These are phyloP conservation scores for Ilex paraguariensis DNA, from an alignment of 305 asterid species.

Conservation along the genomic window DNA sequence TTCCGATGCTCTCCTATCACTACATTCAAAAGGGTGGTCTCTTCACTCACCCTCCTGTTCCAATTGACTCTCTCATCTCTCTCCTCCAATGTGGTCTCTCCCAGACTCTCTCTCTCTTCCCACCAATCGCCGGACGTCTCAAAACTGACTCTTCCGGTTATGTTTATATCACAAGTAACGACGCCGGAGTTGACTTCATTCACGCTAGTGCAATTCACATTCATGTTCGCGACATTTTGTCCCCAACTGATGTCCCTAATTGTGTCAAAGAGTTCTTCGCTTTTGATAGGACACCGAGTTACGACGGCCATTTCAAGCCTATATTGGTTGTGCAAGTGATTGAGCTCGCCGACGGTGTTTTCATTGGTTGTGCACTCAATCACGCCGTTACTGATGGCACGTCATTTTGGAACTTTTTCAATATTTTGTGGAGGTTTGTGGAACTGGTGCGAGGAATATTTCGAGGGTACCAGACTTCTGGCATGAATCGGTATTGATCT, in stretches of 20 bases:
- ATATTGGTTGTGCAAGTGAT: constrained; percentile 42
- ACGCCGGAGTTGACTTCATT: constrained; percentile 36
- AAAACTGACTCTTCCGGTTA: constrained; percentile 33
- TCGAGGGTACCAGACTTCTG: constrained; percentile 38
- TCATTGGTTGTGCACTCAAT: constrained; percentile 42
- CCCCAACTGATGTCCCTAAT: constrained; percentile 18
- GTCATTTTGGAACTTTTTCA: no score
- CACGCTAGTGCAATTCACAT: constrained; percentile 27
- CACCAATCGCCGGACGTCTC: constrained; percentile 50
- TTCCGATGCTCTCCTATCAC: no score
- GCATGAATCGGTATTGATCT: constrained; percentile 31
- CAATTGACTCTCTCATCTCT: constrained; percentile 17
- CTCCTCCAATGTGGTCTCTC: constrained; percentile 23
- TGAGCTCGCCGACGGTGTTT: constrained; percentile 45
- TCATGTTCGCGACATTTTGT: constrained; percentile 23
- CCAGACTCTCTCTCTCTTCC: constrained; percentile 34
- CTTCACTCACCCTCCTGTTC: constrained; percentile 25
- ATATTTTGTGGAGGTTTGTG: constrained; percentile 41
- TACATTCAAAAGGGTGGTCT: no score
- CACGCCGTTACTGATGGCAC: constrained; percentile 42
- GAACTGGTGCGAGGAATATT: constrained; percentile 27
- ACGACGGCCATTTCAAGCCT: constrained; percentile 36
- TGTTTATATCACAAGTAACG: constrained; percentile 36
- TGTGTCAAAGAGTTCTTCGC: constrained; percentile 29
- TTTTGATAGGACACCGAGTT: constrained; percentile 33